Evolutionary conservation across 164 flowering plant genomes (phyloP), one percentile per base, ranked within the genome.

Genomic region (Vitis rotundifolia): DNA sequence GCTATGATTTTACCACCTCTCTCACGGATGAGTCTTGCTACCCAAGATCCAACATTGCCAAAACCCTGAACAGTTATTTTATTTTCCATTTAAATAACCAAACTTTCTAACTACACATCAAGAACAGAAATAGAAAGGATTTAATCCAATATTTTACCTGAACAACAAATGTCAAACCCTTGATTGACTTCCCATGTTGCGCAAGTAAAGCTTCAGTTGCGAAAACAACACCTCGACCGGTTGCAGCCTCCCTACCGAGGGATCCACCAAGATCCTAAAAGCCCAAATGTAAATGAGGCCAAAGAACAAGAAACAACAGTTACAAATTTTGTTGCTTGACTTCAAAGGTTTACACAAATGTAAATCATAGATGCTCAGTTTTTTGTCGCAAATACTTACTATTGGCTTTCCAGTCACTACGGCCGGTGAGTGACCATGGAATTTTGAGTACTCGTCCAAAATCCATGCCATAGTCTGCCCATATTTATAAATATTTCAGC

Each of bases 1-100:
- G 92, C 97, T 68, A 88, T 74, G 28, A 91, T 74, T 75, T 88
- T 86, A 11, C 93, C 97, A 54, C 97, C 97, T 77, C 79, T 83
- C 75, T 88, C 91, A 59, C 86, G 87, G 49, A 91, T 83, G 52
- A 89, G 86, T 61, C 67, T 85, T 15, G 97, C 88, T 26, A 82
- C 93, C 97, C 97, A 91, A 9, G 89, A 85, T 48, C 97, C 97
- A 71, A 91, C 97, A 78, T 91, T 89, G 49, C 97, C 97, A 67
- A 91, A 88, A 2, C 97, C 92, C 93, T 89, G 65, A 5, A 44
- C 68, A 51, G n/a, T 13, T 50, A 1, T 31, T 4, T 31, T 31
- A 0, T 31, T 31, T 31, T 4, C 44, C 44, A 4, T 4, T 31
- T 31, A 0, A 31, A 31, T 31, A 4, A 31, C 44, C 44, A 1